Percentiles rank a stretch among this genome's conserved stretches.
These are phyloP conservation scores for Cercospora canescens DNA, from an alignment of 2,329 filamentous ascomycete genomes.

Conservation along the genomic window DNA sequence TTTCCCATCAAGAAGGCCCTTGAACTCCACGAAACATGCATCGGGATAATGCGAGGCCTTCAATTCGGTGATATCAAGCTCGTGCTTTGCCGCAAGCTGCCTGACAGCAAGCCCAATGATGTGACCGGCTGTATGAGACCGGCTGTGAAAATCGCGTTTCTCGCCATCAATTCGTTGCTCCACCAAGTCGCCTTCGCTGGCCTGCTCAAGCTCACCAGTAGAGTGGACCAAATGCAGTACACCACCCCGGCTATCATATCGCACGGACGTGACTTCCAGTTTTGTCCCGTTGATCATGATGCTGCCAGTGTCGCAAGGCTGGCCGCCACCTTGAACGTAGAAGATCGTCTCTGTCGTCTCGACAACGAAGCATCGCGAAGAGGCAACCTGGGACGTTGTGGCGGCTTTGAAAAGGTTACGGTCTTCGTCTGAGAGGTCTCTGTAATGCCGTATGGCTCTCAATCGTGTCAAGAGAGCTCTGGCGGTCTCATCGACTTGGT, in stretches of 20 bases:
- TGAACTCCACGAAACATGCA: constrained; percentile 67
- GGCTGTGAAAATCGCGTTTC: constrained; percentile 64
- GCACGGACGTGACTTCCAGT: constrained; percentile 60
- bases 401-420: constrained; percentile 3
- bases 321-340: constrained; percentile 72
- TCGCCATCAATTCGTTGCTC: constrained; percentile 61
- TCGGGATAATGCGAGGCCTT: constrained; percentile 74
- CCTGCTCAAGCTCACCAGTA: background rate
- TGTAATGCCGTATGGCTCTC: background rate
- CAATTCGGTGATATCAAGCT: constrained; percentile 57
- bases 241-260: constrained; percentile 55
- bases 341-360: constrained; percentile 67
- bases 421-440: constrained; percentile 4
- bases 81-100: constrained; percentile 53
- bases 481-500: constrained; percentile 10
- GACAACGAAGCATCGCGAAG: constrained; percentile 9
- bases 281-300: constrained; percentile 44
- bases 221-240: constrained; percentile 62
- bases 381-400: background rate
- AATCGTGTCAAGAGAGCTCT: constrained; percentile 10
- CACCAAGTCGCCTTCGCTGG: constrained; percentile 44
- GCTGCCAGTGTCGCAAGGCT: constrained; percentile 66
- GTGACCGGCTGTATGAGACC: constrained; percentile 73
- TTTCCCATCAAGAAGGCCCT: constrained; percentile 64
- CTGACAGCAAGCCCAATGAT: constrained; percentile 69